Percentiles rank a stretch among this genome's conserved stretches.
Evolutionary conservation across 73 alveolate species (phyloP).

Genomic region (Paramecium pentaurelia): DNA sequence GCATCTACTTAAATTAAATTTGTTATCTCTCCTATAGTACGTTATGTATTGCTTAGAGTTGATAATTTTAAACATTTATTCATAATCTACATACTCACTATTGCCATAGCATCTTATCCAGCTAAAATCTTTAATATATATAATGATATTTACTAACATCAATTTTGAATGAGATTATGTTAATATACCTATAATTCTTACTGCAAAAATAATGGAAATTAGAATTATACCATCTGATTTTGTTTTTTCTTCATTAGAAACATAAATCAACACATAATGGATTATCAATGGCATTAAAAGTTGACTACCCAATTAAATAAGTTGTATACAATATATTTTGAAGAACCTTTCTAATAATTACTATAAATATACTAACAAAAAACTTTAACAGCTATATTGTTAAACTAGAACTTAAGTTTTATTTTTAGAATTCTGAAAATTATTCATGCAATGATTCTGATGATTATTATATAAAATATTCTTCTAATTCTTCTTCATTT

Average conservation of each 20-base stretch:
- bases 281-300: background rate
- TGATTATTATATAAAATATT: background rate
- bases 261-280: background rate
- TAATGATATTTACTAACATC: background rate
- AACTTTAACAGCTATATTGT: background rate
- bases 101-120: background rate
- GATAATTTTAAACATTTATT: background rate
- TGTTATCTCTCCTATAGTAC: constrained; percentile 4
- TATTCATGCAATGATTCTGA: background rate
- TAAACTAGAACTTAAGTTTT: background rate
- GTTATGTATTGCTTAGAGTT: background rate
- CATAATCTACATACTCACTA: background rate
- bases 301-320: background rate
- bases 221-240: background rate
- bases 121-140: background rate
- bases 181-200: background rate
- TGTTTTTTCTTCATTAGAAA: background rate
- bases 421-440: background rate
- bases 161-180: background rate
- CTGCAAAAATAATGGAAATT: background rate
- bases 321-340: background rate
- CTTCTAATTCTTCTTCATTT: background rate
- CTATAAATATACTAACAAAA: background rate
- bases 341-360: background rate
- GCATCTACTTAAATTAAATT: constrained; percentile 54